A percentile compares a stretch with the other conserved stretches of the same genome.
These are phyloP conservation scores for Allium fistulosum DNA, from an alignment of 106 monocot genomes.

Conservation along the genomic window DNA sequence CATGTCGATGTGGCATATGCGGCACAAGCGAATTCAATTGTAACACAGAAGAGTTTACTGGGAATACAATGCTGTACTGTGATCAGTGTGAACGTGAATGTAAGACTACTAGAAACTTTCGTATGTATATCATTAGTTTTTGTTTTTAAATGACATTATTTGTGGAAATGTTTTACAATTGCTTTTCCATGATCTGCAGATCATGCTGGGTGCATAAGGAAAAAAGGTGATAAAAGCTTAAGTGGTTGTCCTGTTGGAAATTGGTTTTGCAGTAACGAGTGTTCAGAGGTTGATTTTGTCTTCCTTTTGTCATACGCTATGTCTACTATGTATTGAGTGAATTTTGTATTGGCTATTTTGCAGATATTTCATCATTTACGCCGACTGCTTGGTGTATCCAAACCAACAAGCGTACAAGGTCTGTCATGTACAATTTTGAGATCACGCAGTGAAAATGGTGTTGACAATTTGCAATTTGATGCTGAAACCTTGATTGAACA, in stretches of 20 bases:
- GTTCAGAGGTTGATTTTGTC: constrained; percentile 44
- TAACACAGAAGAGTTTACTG: constrained; percentile 33
- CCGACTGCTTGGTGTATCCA: constrained; percentile 45
- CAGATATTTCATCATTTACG: constrained; percentile 52
- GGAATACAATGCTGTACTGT: constrained; percentile 47
- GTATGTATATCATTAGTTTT: background rate
- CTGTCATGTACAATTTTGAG: constrained; percentile 51
- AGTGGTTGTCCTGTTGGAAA: constrained; percentile 34
- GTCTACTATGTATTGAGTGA: no score
- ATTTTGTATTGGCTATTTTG: background rate
- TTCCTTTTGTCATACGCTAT: background rate
- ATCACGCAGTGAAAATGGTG: constrained; percentile 24
- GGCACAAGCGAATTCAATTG: constrained; percentile 43
- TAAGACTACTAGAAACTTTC: constrained; percentile 2
- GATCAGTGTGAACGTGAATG: constrained; percentile 44
- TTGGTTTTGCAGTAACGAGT: constrained; percentile 62
- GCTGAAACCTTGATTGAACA: constrained; percentile 27
- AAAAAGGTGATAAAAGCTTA: constrained; percentile 11
- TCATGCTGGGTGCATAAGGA: constrained; percentile 58
- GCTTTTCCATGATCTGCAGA: constrained; percentile 21
- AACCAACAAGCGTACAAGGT: constrained; percentile 38
- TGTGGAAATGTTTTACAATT: constrained; percentile 1
- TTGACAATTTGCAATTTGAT: constrained; percentile 17
- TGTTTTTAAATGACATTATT: background rate
- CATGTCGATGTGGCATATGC: constrained; percentile 58